phyloP scores from a whole-genome alignment of 2,329 filamentous ascomycete genomes.

The Nemania abortiva region DNA sequence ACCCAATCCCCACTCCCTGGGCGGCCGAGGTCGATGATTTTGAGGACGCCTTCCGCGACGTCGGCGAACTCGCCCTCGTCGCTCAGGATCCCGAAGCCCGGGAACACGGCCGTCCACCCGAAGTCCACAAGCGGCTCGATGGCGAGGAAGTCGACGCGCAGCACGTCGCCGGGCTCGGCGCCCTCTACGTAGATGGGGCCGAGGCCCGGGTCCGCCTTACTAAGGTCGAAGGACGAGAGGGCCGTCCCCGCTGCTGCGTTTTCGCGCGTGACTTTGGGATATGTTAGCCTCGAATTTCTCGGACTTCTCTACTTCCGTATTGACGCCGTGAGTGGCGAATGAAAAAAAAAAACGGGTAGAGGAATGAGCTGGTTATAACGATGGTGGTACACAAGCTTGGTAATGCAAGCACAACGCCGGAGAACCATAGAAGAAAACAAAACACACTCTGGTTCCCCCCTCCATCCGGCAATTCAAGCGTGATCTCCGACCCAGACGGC shows the following conservation, averaged over 20 bases:
- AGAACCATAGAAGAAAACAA: background rate
- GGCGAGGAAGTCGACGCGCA: constrained; percentile 63
- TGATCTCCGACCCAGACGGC: constrained; percentile 60
- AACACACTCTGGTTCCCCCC: constrained; percentile 58
- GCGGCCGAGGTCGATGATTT: constrained; percentile 58
- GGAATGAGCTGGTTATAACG: background rate
- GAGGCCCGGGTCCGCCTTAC: constrained; percentile 61
- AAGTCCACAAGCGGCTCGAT: constrained; percentile 57
- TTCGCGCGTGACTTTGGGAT: constrained; percentile 53
- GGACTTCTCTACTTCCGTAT: background rate
- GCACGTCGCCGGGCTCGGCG: constrained; percentile 63
- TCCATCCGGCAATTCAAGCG: constrained; percentile 63
- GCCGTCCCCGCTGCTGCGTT: constrained; percentile 51
- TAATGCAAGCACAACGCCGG: background rate
- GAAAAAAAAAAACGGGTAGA: background rate
- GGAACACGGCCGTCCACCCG: constrained; percentile 66
- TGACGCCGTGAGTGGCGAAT: background rate
- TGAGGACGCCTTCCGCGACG: constrained; percentile 43
- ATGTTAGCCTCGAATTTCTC: background rate
- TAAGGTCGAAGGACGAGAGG: constrained; percentile 57
- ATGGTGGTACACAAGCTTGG: background rate
- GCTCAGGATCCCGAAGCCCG: constrained; percentile 61
- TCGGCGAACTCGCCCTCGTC: constrained; percentile 20
- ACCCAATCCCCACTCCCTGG: constrained; percentile 62
- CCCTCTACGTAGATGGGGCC: constrained; percentile 63